Conservation (phyloP, 2,329 filamentous ascomycete genomes). For the Cordyceps pruinosa region DNA sequence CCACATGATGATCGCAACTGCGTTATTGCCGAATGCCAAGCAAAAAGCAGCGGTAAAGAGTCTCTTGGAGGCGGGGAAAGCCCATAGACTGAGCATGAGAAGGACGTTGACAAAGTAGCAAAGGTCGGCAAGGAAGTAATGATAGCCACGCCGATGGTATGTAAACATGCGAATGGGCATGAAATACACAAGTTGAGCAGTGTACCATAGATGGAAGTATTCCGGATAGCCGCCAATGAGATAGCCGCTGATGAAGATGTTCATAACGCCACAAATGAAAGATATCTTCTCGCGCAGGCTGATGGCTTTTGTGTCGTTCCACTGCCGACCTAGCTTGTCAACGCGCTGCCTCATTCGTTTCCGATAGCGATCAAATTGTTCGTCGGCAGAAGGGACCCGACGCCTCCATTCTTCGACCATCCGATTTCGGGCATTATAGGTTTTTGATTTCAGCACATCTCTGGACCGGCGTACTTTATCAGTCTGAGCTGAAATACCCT, state of each 20-base stretch:
- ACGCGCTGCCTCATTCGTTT: slow-evolving; percentile 81
- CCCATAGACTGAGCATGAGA: slow-evolving; percentile 74
- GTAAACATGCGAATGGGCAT: slow-evolving; percentile 93
- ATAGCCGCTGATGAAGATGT: slow-evolving; percentile 95
- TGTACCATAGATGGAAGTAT: slow-evolving; percentile 91
- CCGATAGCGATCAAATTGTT: slow-evolving; percentile 86
- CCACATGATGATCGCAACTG: slow-evolving; percentile 98
- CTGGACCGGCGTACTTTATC: slow-evolving; percentile 78
- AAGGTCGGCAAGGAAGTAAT: slow-evolving; percentile 94
- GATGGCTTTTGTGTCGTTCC: slow-evolving; percentile 85
- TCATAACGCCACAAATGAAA: slow-evolving; percentile 93
- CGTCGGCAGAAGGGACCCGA: slow-evolving; percentile 77
- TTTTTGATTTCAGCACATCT: slow-evolving; percentile 69
- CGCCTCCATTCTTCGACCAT: slow-evolving; percentile 92
- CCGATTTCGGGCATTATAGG: slow-evolving; percentile 73
- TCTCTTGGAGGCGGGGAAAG: slow-evolving; percentile 82
- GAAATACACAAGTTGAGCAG: slow-evolving; percentile 79
- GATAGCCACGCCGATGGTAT: slow-evolving; percentile 85
- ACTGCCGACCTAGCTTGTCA: slow-evolving; percentile 76
- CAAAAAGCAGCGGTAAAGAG: slow-evolving; percentile 91
- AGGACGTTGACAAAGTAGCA: slow-evolving; percentile 98
- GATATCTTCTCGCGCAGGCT: slow-evolving; percentile 89
- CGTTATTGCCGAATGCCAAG: slow-evolving; percentile 91
- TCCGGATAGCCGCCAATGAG: slow-evolving; percentile 80
- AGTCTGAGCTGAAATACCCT: slow-evolving; percentile 71